These are phyloP conservation scores for Craspedostauros australis DNA, from an alignment of 108 stramenopile species.

Conservation along the genomic window DNA sequence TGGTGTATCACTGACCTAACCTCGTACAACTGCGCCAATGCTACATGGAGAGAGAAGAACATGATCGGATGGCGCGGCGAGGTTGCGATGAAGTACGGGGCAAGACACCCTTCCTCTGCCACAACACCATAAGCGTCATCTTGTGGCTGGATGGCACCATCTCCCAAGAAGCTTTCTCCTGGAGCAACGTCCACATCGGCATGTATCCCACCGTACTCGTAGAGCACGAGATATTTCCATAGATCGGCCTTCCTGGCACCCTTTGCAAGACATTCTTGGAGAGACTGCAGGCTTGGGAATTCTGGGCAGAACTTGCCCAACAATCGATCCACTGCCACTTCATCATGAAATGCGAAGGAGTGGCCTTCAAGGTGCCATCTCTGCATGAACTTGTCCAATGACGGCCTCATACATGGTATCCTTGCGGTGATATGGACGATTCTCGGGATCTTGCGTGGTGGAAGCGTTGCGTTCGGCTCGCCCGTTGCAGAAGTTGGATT, in stretches of 20 bases:
- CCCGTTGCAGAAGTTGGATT: neutral
- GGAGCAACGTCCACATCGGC: too few species aligned
- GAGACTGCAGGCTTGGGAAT: slow-evolving; percentile 36
- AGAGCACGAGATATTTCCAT: slow-evolving; percentile 19
- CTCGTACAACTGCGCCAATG: too few species aligned
- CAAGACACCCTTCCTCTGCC: too few species aligned
- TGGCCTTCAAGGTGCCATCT: slow-evolving; percentile 30
- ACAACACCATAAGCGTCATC: too few species aligned
- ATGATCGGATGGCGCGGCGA: too few species aligned
- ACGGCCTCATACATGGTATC: slow-evolving; percentile 28
- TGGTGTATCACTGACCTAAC: too few species aligned
- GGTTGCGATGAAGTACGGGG: too few species aligned
- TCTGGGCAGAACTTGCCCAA: slow-evolving; percentile 22
- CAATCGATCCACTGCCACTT: slow-evolving; percentile 35
- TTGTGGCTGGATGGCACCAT: too few species aligned
- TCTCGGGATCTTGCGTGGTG: slow-evolving; percentile 31
- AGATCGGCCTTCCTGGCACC: slow-evolving; percentile 33
- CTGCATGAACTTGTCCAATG: slow-evolving; percentile 14
- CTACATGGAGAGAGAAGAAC: too few species aligned
- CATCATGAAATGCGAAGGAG: slow-evolving; percentile 45
- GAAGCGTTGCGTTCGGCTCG: too few species aligned
- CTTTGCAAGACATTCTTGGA: slow-evolving; percentile 13
- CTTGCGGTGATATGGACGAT: slow-evolving; percentile 42
- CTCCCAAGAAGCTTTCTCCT: too few species aligned
- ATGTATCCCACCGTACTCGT: slow-evolving; percentile 30